A percentile compares a stretch with the other conserved stretches of the same genome.
These are phyloP conservation scores for Immersiporthe knoxdaviesiana DNA, from an alignment of 2,329 filamentous ascomycete species.

Conservation along the genomic window DNA sequence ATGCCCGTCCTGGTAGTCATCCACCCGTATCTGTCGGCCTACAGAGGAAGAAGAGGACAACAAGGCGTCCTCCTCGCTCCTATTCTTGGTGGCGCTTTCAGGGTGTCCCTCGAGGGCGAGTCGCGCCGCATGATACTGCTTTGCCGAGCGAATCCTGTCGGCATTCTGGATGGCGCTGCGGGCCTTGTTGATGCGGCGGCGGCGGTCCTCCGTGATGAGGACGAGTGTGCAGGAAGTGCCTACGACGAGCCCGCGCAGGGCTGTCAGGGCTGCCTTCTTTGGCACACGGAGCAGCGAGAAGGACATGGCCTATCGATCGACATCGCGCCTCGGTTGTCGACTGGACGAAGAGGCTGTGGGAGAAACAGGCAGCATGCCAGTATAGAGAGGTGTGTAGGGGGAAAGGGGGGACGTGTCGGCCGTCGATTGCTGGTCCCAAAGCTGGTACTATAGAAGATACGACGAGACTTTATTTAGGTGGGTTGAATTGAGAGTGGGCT, in stretches of 20 bases:
- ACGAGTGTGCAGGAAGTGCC: slow-evolving; percentile 51
- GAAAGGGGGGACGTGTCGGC: background rate
- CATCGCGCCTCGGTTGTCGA: slow-evolving; percentile 30
- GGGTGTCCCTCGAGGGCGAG: slow-evolving; percentile 28
- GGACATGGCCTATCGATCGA: slow-evolving; percentile 36
- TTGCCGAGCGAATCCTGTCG: slow-evolving; percentile 44
- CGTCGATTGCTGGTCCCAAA: background rate
- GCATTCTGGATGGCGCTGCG: slow-evolving; percentile 45
- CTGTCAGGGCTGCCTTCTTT: slow-evolving; percentile 50
- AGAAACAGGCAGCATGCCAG: slow-evolving; percentile 20
- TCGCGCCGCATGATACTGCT: slow-evolving; percentile 42
- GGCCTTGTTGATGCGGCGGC: slow-evolving; percentile 48
- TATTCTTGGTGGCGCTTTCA: background rate
- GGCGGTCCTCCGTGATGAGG: slow-evolving; percentile 49
- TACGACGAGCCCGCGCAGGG: slow-evolving; percentile 48
- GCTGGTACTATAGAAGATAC: background rate
- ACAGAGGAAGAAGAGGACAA: background rate
- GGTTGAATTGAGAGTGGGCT: slow-evolving; percentile 1
- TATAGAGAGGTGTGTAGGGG: background rate
- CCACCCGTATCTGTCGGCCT: background rate
- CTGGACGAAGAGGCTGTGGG: slow-evolving; percentile 17
- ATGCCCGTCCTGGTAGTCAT: background rate
- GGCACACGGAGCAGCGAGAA: slow-evolving; percentile 45
- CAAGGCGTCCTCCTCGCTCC: background rate
- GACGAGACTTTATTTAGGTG: background rate